A percentile compares a stretch with the other conserved stretches of the same genome.
phyloP scores from a whole-genome alignment of 225 moss, liverwort and hornwort genomes.

The Rhytidiadelphus loreus region DNA sequence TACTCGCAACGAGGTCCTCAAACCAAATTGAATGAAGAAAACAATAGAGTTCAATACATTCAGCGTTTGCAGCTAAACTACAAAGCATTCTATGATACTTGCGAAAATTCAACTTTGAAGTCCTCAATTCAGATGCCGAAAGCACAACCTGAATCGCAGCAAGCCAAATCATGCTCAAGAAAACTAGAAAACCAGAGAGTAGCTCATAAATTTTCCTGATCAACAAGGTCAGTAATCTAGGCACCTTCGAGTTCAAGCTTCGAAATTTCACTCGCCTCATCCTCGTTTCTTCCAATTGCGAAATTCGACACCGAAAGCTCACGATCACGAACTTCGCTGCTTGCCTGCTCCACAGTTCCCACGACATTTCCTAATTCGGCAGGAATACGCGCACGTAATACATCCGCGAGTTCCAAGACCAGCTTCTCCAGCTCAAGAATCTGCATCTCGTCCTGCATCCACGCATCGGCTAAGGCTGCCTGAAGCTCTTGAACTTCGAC shows the following conservation, averaged over 20 bases:
- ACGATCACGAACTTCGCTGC: background rate
- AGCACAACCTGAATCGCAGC: background rate
- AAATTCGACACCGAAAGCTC: background rate
- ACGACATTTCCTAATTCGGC: background rate
- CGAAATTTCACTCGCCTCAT: background rate
- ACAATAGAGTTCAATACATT: background rate
- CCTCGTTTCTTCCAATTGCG: background rate
- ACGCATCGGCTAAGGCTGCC: background rate
- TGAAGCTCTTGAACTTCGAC: conserved; percentile 10
- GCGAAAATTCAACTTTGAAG: background rate
- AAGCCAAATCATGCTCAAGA: background rate
- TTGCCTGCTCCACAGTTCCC: background rate
- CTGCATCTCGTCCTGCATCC: conserved; percentile 8
- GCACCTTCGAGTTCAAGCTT: background rate
- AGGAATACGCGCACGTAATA: background rate
- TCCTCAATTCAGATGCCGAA: background rate
- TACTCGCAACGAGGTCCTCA: background rate
- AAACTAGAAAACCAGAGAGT: background rate
- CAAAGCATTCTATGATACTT: background rate
- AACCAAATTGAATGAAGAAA: background rate
- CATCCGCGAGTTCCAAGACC: background rate
- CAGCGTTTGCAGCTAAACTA: background rate
- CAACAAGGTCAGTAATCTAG: background rate
- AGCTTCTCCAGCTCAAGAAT: conserved; percentile 14
- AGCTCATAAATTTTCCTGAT: background rate